Conservation (phyloP, 805 yeast species). For the Candida qinlingensis region DNA sequence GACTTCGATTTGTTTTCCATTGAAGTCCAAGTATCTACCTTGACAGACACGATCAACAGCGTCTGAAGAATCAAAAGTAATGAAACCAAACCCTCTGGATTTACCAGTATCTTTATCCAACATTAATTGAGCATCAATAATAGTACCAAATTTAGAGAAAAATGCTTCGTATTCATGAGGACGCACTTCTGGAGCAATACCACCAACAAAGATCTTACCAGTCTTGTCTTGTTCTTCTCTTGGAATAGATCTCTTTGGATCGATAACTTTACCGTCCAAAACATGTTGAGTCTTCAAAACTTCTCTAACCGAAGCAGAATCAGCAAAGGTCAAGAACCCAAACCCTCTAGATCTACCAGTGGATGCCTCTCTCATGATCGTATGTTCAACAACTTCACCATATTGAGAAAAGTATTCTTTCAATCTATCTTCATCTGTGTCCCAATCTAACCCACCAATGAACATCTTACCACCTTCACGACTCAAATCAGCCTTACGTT, state of each 20-base stretch:
- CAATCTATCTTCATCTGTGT: constrained; percentile 85
- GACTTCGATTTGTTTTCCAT: constrained; percentile 81
- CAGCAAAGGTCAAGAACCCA: constrained; percentile 85
- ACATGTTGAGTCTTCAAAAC: constrained; percentile 84
- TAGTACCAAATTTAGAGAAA: constrained; percentile 82
- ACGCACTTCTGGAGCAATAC: constrained; percentile 89
- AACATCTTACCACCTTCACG: constrained; percentile 89
- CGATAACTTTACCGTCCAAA: constrained; percentile 92
- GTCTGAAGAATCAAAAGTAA: constrained; percentile 89
- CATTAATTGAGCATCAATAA: constrained; percentile 95
- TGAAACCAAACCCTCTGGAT: constrained; percentile 95
- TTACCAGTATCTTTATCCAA: constrained; percentile 95
- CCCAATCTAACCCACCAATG: constrained; percentile 97
- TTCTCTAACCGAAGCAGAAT: constrained; percentile 76
- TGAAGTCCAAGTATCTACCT: constrained; percentile 74
- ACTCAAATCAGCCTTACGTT: constrained; percentile 42
- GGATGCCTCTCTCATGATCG: constrained; percentile 85
- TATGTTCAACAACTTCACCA: constrained; percentile 83
- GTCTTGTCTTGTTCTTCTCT: constrained; percentile 96
- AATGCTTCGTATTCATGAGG: constrained; percentile 85
- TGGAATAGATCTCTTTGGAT: constrained; percentile 96
- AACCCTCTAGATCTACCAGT: constrained; percentile 93
- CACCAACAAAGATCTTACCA: constrained; percentile 96
- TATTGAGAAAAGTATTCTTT: constrained; percentile 77
- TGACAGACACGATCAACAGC: constrained; percentile 88